Conservation (phyloP, 768 basidiomycete genomes). For the Russula foetens region DNA sequence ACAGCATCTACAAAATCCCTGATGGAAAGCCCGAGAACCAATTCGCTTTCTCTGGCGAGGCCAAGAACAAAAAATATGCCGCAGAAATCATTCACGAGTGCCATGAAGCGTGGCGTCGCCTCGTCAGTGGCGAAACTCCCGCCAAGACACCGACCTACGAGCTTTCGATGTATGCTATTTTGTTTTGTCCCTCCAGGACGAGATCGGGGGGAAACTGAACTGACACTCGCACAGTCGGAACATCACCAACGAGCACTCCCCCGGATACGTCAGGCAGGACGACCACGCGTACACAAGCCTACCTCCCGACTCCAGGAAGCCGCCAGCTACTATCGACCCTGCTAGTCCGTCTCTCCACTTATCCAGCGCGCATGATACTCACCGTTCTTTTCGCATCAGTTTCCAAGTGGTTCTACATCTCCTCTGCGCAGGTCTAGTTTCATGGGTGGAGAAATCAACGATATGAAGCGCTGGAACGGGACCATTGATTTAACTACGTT, state of each 20-base stretch:
- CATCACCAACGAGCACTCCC: slow-evolving; percentile 65
- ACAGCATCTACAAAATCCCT: slow-evolving; percentile 91
- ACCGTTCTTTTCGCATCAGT: slow-evolving; percentile 35
- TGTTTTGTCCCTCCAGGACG: background rate
- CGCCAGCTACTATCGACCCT: slow-evolving; percentile 84
- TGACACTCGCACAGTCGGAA: slow-evolving; percentile 50
- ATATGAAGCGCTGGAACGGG: background rate
- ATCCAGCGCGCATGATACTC: background rate
- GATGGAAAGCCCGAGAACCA: slow-evolving; percentile 96
- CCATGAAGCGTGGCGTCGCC: slow-evolving; percentile 96
- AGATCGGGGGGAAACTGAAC: background rate
- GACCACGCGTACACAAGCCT: slow-evolving; percentile 58
- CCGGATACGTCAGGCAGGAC: slow-evolving; percentile 53
- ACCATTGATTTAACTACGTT: background rate
- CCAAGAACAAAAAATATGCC: slow-evolving; percentile 99
- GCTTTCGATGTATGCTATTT: slow-evolving; percentile 64
- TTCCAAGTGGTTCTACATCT: slow-evolving; percentile 93
- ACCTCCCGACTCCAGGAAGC: slow-evolving; percentile 72
- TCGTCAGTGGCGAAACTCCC: slow-evolving; percentile 71
- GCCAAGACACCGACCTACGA: slow-evolving; percentile 68
- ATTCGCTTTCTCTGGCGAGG: slow-evolving; percentile 99
- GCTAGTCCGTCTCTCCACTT: slow-evolving; percentile 52
- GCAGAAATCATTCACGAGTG: slow-evolving; percentile 99
- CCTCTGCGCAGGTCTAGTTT: slow-evolving; percentile 66
- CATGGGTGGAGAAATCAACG: background rate